Evolutionary conservation across 2,329 filamentous ascomycete species (phyloP), one percentile per base, ranked within the genome.

Genomic region (Orbilia javanica): DNA sequence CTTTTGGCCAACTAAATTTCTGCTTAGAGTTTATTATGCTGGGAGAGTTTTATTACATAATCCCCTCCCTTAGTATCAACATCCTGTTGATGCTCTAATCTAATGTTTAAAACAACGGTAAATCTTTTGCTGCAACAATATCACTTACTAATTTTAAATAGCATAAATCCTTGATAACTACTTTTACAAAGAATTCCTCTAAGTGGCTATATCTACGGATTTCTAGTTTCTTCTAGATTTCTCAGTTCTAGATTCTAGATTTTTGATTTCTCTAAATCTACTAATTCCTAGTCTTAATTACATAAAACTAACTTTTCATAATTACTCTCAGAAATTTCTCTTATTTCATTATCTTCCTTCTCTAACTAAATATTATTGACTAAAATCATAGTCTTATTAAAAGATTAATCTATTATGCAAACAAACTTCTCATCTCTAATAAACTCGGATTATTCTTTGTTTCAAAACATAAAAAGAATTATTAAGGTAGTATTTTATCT

Each of bases 381-480:
- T n/a, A n/a, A n/a, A n/a, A n/a, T n/a, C n/a, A n/a, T n/a, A n/a
- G n/a, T n/a, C n/a, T n/a, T n/a, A n/a, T n/a, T n/a, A n/a, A n/a
- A n/a, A n/a, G n/a, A n/a, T n/a, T n/a, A n/a, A n/a, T n/a, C n/a
- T n/a, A n/a, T n/a, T n/a, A n/a, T n/a, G n/a, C n/a, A n/a, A n/a
- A n/a, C n/a, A n/a, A n/a, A n/a, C 18, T 44, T 44, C 7, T 44
- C 15, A 48, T 55, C n/a, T 31, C 31, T 29, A 55, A 31, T n/a
- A 31, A 15, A n/a, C n/a, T n/a, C n/a, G 15, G 8, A 55, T 55
- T 6, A n/a, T 29, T n/a, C 1, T 36, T 1, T 48, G 11, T 22
- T 48, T 48, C n/a, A n/a, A n/a, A n/a, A 48, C 8, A 48, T 22
- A 48, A 36, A 48, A 22, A 22, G 22, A 15, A 65, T 65, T 65